Evolutionary conservation across 2,329 filamentous ascomycete genomes (phyloP), one percentile per base, ranked within the genome.

Genomic region (Beauveria sp.): DNA sequence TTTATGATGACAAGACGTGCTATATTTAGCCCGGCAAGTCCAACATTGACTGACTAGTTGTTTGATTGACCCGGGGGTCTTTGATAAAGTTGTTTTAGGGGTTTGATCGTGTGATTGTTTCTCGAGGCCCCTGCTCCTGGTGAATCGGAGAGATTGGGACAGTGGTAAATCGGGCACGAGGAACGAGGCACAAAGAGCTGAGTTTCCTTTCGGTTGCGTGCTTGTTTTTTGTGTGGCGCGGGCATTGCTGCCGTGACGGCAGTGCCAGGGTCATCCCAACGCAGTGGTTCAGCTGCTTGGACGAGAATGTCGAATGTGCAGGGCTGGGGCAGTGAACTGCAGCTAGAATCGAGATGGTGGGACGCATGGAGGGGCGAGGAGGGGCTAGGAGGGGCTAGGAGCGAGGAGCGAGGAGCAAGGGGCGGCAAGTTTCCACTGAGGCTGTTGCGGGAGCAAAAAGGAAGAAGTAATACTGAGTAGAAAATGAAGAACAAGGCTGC

Each of bases 281-380:
- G 26, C 53, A 45, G 34, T 46, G 53, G 53, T 56, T 43, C 43
- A 22, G 54, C 43, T 10, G 43, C 26, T 57, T 49, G 43, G 28
- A 34, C n/a, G 12, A 38, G 54, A 24, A 46, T 5, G 28, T 12
- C 12, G 42, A 24, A 31, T 18, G 20, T 26, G 26, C 54, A 34
- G 43, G 42, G 20, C 43, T 31, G 54, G 26, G 54, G 42, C 40
- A 38, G 22, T 14, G 20, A 57, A 48, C 54, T 57, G 54, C 43
- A 49, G 54, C 54, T 57, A 57, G 42, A 40, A 57, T 49, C 54
- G 54, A 49, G 43, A 57, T 57, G 54, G 28, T 46, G 53, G 53
- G 40, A 40, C 40, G 38, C 22, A 24, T 55, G 38, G 52, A 45
- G 52, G 22, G n/a, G 52, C 9, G 22, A 22, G 52, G 9, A 20